Conservation (phyloP, 768 basidiomycete genomes). For the Lepiota brunneoincarnata region DNA sequence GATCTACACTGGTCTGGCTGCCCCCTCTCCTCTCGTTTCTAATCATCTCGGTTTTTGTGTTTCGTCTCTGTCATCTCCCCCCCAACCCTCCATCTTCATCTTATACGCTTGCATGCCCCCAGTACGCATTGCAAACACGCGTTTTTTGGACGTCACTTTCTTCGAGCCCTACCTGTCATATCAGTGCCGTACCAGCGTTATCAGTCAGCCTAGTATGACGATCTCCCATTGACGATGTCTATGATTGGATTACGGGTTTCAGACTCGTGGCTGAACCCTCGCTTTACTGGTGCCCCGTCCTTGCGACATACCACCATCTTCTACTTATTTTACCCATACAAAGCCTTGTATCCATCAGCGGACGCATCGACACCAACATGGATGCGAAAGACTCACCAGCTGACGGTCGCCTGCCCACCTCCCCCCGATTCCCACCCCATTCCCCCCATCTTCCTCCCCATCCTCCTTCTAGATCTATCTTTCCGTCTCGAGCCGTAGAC, state of each 20-base stretch:
- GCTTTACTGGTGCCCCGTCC: conserved; percentile 18
- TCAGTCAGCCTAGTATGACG: conserved; percentile 2
- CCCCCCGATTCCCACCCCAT: conserved; percentile 15
- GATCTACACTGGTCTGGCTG: not conserved
- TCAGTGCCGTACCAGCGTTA: conserved; percentile 8
- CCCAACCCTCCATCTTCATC: conserved; percentile 5
- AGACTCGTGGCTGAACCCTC: not conserved
- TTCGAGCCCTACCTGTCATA: conserved; percentile 6
- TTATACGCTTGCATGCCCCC: conserved; percentile 1
- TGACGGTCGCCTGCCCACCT: conserved; percentile 7
- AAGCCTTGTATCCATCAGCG: conserved; percentile 8
- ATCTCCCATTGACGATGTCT: not conserved
- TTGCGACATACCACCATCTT: conserved; percentile 3
- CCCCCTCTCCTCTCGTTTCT: conserved; percentile 1
- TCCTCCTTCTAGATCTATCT: conserved; percentile 16
- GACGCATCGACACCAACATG: conserved; percentile 3
- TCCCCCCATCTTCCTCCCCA: conserved; percentile 10
- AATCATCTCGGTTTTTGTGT: conserved; percentile 10
- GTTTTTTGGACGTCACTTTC: not conserved
- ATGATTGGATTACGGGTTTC: conserved; percentile 9
- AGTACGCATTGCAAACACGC: not conserved
- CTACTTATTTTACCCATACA: conserved; percentile 5
- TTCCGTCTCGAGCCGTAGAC: conserved; percentile 25
- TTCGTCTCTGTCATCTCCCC: conserved; percentile 5
- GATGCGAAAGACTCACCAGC: conserved; percentile 7